Conservation (phyloP, 768 basidiomycete species). For the Hemileccinum rubropunctum region DNA sequence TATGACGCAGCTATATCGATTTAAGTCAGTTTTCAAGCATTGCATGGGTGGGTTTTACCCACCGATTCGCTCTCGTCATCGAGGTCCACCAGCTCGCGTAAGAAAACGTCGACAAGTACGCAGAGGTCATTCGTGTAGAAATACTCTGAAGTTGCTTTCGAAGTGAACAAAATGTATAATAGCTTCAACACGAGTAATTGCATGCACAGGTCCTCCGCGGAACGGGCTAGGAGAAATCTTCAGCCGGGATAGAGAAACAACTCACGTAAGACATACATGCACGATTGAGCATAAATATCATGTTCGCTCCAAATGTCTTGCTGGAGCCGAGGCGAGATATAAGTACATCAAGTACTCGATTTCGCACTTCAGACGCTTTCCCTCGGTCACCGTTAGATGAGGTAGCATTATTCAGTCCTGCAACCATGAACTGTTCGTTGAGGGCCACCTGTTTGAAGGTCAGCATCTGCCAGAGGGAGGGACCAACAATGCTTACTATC, state of each 20-base stretch:
- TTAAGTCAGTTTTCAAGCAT: slow-evolving; percentile 3
- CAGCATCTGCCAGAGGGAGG: slow-evolving; percentile 1
- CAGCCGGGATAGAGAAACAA: slow-evolving; percentile 2
- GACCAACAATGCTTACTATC: slow-evolving; percentile 53
- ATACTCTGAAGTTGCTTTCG: slow-evolving; percentile 88
- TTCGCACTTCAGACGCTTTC: slow-evolving; percentile 48
- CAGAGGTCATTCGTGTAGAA: slow-evolving; percentile 98
- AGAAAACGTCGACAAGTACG: slow-evolving; percentile 95
- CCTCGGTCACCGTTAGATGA: slow-evolving; percentile 22
- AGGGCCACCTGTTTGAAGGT: slow-evolving; percentile 67
- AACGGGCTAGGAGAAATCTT: slow-evolving; percentile 55
- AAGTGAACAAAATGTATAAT: slow-evolving; percentile 92
- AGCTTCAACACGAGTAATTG: slow-evolving; percentile 92
- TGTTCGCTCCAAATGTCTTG: slow-evolving; percentile 96
- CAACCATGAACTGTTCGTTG: slow-evolving; percentile 99
- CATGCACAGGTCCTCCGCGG: slow-evolving; percentile 91
- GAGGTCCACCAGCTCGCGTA: slow-evolving; percentile 89
- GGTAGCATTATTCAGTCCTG: slow-evolving; percentile 45
- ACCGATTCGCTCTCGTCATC: slow-evolving; percentile 95
- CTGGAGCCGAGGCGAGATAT: slow-evolving; percentile 82
- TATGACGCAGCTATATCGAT: slow-evolving; percentile 75
- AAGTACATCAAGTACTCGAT: slow-evolving; percentile 80
- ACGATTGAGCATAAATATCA: slow-evolving; percentile 99
- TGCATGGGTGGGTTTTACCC: slow-evolving; percentile 28
- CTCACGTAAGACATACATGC: slow-evolving; percentile 59